Evolutionary conservation across 352 stramenopile genomes (phyloP).

Genomic region (Phytophthora ramorum): DNA sequence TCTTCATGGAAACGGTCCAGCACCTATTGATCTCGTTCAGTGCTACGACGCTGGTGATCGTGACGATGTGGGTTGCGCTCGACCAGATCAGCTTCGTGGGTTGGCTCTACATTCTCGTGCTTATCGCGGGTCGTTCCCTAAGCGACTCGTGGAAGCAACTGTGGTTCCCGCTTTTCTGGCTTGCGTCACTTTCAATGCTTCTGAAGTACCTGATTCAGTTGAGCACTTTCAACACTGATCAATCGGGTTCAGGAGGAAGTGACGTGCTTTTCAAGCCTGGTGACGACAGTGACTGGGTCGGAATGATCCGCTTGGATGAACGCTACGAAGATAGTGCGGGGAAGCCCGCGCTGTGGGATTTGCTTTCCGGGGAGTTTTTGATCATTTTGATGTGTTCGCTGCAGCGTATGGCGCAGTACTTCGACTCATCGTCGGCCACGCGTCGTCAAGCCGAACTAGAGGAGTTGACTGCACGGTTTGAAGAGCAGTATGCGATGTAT

Average conservation of each 20-base stretch:
- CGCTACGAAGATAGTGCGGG: slow-evolving; percentile 39
- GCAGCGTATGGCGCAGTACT: slow-evolving; percentile 78
- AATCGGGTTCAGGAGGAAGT: slow-evolving; percentile 16
- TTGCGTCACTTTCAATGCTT: slow-evolving; percentile 62
- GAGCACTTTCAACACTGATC: slow-evolving; percentile 52
- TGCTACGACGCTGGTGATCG: slow-evolving; percentile 65
- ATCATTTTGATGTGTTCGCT: slow-evolving; percentile 80
- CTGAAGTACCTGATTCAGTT: slow-evolving; percentile 79
- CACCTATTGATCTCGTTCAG: slow-evolving; percentile 77
- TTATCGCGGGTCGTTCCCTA: slow-evolving; percentile 64
- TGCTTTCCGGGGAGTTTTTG: slow-evolving; percentile 62
- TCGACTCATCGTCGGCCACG: slow-evolving; percentile 56
- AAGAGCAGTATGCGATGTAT: slow-evolving; percentile 54
- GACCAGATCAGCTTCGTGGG: slow-evolving; percentile 70
- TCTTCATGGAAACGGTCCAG: slow-evolving; percentile 63
- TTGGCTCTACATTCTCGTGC: slow-evolving; percentile 67
- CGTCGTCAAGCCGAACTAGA: slow-evolving; percentile 43
- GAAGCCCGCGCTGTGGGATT: slow-evolving; percentile 54
- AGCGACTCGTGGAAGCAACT: slow-evolving; percentile 68
- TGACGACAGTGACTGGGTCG: slow-evolving; percentile 66
- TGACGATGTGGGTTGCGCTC: slow-evolving; percentile 76
- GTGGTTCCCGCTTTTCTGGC: slow-evolving; percentile 85
- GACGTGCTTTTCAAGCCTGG: slow-evolving; percentile 51
- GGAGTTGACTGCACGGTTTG: slow-evolving; percentile 49
- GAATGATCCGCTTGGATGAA: slow-evolving; percentile 59